A percentile compares a stretch with the other conserved stretches of the same genome.
phyloP scores from a whole-genome alignment of 2,329 filamentous ascomycete genomes.

The Claviceps quebecensis region DNA sequence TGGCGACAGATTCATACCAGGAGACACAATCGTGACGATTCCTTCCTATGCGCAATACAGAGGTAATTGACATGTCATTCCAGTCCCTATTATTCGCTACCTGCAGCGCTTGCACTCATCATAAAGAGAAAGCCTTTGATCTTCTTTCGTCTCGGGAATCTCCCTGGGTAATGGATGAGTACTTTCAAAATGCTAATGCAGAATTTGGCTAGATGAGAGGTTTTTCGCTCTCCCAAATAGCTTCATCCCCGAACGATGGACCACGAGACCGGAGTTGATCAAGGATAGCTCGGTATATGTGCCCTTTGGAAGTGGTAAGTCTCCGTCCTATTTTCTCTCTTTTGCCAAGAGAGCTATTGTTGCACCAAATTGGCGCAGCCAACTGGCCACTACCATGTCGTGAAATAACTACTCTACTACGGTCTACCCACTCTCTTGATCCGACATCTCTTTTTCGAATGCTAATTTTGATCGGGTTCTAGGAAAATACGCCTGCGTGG shows the following conservation, averaged over 20 bases:
- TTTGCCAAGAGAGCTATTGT: neutral
- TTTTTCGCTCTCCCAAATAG: constrained; percentile 9
- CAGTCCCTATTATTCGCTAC: neutral
- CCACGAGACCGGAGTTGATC: constrained; percentile 15
- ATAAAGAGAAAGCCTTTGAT: neutral
- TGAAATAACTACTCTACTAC: neutral
- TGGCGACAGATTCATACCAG: constrained; percentile 20
- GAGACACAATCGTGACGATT: constrained; percentile 19
- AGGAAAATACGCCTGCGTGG: constrained; percentile 21
- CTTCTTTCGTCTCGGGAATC: neutral
- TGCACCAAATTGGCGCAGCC: no score
- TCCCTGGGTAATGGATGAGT: neutral
- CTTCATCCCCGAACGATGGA: constrained; percentile 23
- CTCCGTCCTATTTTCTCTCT: neutral
- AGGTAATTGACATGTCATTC: neutral
- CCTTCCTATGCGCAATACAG: constrained; percentile 7
- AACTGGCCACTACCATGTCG: neutral
- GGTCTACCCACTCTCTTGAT: no score
- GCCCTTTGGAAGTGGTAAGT: constrained; percentile 16
- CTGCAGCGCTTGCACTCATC: no score
- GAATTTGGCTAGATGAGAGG: constrained; percentile 6
- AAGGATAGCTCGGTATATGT: constrained; percentile 11
- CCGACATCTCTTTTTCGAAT: no score
- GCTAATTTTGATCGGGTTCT: neutral
- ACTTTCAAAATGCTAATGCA: neutral